Evolutionary conservation across 2,329 filamentous ascomycete genomes (phyloP), one percentile per base, ranked within the genome.

Genomic region (Hypocrella siamensis): DNA sequence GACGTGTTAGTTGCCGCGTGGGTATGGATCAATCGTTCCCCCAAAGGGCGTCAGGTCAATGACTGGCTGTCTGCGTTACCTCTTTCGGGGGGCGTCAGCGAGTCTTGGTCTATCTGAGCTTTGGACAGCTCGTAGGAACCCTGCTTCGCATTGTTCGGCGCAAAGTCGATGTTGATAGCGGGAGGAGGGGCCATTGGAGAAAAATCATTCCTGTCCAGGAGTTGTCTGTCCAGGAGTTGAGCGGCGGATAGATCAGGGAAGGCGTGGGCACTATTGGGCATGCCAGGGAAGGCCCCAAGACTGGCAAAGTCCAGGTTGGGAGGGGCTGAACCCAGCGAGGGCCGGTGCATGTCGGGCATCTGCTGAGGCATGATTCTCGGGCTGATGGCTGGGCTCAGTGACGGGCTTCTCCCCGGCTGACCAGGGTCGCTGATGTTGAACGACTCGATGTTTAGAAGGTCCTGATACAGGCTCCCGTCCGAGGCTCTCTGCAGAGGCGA

Each of bases 101-200:
- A 84, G 51, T 92, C 82, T 40, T 76, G 67, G 42, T 83, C 74
- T 42, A 75, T 60, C n/a, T 65, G 63, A 19, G 67, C 57, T 46
- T 80, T 82, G 15, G 67, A 62, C 18, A 70, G 68, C 29, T 53
- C 49, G 34, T 55, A 56, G 19, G 41, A 33, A 21, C 41, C 44
- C 18, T 42, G 43, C 37, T 51, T 54, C 21, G 35, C 69, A 61
- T 32, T 79, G 71, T 76, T 76, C 17, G 86, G 86, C 12, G 85
- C 86, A 52, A 83, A 85, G 49, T 93, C 82, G 44, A 94, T 90
- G 48, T 90, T 93, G 55, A 94, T 94, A 31, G n/a, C n/a, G n/a
- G 86, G 82, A 0, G 86, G 86, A n/a, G 86, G 82, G 4, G 79
- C 79, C 77, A 93, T 90, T 42, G 80, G 75, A 5, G 73, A 70